Evolutionary conservation across 164 flowering plant species (phyloP), one percentile per base, ranked within the genome.

Genomic region (Umbellularia californica): DNA sequence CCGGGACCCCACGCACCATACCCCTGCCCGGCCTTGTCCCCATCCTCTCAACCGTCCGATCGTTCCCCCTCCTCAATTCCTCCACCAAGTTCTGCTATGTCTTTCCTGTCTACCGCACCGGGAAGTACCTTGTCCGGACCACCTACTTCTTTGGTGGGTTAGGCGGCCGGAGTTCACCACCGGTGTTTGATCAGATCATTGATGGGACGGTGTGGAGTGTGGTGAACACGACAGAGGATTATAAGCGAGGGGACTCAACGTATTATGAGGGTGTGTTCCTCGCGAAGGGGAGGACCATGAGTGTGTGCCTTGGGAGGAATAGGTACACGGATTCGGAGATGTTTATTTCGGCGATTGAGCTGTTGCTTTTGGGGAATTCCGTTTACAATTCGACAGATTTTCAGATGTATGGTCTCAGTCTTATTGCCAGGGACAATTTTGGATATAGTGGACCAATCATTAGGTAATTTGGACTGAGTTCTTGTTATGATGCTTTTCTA

Each of bases 151-250:
- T 93, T 68, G 97, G 96, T 7, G 95, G 88, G 13, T 70, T 89
- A 35, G 86, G 90, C 63, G 94, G 90, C 63, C 50, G 3, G 6
- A 74, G 69, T 12, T 65, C 70, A 5, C 71, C 97, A 15, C 94
- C 98, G 23, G 96, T 93, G 22, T 93, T 93, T 66, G 96, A 93
- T 73, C 98, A 90, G 83, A 88, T 93, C 17, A 90, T 95, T 6
- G 98, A 93, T 60, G 97, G 97, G 67, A 90, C 98, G 0, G n/a
- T 90, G 5, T 95, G 97, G 97, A 70, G 87, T 58, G 75, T 84
- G 72, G 99, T 95, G 72, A 92, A 95, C 68, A 95, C 99, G 1
- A 89, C 97, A 0, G 87, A 77, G 70, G 97, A 95, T 82, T 90
- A 88, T 75, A 69, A 65, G 5, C 75, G 62, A 2, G 89, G 85